Evolutionary conservation across 306 rosid species (phyloP).

Genomic region (Vicia villosa): DNA sequence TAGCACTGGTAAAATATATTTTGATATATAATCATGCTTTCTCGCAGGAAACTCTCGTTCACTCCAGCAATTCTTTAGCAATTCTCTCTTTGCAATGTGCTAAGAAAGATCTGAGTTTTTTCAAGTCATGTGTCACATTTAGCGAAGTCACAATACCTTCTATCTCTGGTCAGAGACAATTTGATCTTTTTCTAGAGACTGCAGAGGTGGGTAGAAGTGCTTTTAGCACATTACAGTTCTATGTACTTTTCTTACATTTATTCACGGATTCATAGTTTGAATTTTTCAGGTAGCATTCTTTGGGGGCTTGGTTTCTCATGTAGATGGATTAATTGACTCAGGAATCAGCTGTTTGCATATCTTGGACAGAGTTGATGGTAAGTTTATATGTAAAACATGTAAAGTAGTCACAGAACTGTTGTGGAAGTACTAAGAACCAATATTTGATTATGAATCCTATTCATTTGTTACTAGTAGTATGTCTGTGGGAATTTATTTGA

Average conservation of each 20-base stretch:
- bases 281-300: conserved; percentile 72
- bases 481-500: conserved; percentile 24
- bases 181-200: conserved; percentile 88
- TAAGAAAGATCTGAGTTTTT: conserved; percentile 51
- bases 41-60: conserved; percentile 86
- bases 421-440: conserved; percentile 28
- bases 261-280: conserved; percentile 34
- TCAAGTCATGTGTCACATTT: conserved; percentile 87
- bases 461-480: conserved; percentile 22
- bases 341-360: conserved; percentile 66
- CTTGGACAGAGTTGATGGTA: conserved; percentile 61
- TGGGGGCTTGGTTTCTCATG: conserved; percentile 78
- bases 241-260: conserved; percentile 18
- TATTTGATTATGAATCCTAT: conserved; percentile 4
- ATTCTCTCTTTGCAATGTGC: conserved; percentile 63
- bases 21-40: conserved; percentile 41
- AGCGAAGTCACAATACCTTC: conserved; percentile 93
- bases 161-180: conserved; percentile 61
- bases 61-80: conserved; percentile 79
- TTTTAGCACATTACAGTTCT: conserved; percentile 18
- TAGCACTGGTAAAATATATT: conserved; percentile 17
- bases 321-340: conserved; percentile 75
- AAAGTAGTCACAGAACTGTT: conserved; percentile 22
- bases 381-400: conserved; percentile 43
- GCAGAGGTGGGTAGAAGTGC: conserved; percentile 77